A percentile compares a stretch with the other conserved stretches of the same genome.
Conservation (phyloP, 495 filamentous ascomycete species). For the Penicillium bovifimosum region DNA sequence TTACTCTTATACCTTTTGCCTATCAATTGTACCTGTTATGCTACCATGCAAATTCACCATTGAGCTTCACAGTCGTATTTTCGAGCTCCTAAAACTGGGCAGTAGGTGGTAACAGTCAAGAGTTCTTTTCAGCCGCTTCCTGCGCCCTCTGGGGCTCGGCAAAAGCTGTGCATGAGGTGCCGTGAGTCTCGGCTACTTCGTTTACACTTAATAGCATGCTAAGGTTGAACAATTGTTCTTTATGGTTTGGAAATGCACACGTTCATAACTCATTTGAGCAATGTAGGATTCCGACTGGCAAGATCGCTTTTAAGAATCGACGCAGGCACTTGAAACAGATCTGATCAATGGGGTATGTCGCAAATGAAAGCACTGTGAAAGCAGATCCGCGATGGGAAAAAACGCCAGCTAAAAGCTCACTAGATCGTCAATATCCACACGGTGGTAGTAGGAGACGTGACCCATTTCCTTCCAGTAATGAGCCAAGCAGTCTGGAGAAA, state of each 20-base stretch:
- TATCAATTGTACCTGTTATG: slow-evolving; percentile 11
- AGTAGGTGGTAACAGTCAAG: too few relatives aligned
- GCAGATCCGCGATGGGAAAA: not conserved
- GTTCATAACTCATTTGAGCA: too few relatives aligned
- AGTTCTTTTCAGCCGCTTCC: too few relatives aligned
- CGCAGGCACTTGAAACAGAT: not conserved
- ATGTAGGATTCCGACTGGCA: too few relatives aligned
- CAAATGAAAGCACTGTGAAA: not conserved
- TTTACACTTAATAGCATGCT: too few relatives aligned
- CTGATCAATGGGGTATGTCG: slow-evolving; percentile 9
- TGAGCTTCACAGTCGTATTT: not conserved
- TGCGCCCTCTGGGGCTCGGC: too few relatives aligned
- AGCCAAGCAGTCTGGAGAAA: slow-evolving; percentile 69
- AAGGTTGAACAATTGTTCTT: too few relatives aligned
- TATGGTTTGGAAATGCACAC: too few relatives aligned
- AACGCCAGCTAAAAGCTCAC: slow-evolving; percentile 47
- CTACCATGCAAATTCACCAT: slow-evolving; percentile 7
- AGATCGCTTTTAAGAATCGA: not conserved
- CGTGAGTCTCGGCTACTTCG: too few relatives aligned
- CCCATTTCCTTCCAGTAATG: slow-evolving; percentile 78
- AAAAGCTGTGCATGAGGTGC: too few relatives aligned
- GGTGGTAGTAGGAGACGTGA: slow-evolving; percentile 73
- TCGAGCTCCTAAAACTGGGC: too few relatives aligned
- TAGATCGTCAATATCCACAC: slow-evolving; percentile 75
- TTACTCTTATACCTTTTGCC: slow-evolving; percentile 18